Evolutionary conservation across 257 asterid species (phyloP).

Genomic region (Cynanchum wilfordii): DNA sequence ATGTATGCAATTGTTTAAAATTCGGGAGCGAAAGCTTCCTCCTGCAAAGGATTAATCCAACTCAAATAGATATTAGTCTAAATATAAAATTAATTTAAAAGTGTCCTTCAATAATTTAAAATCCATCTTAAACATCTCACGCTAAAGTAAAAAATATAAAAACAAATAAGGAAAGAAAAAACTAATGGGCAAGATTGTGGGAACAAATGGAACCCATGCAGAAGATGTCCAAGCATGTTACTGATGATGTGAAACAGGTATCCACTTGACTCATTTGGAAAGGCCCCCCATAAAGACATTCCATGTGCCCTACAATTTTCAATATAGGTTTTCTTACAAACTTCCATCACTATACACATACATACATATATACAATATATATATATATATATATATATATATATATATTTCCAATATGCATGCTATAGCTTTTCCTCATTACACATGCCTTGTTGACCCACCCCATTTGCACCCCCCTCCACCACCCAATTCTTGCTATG

Average conservation of each 20-base stretch:
- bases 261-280: not conserved
- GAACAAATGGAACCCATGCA: conserved; percentile 4
- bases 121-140: too few relatives aligned
- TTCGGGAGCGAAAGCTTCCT: too few relatives aligned
- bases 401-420: not conserved
- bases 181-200: not conserved
- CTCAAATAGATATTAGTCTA: too few relatives aligned
- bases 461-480: too few relatives aligned
- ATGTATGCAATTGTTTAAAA: too few relatives aligned
- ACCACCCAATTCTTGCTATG: too few relatives aligned
- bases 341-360: not conserved
- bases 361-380: too few relatives aligned
- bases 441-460: conserved; percentile 12
- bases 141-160: too few relatives aligned
- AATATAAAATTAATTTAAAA: too few relatives aligned
- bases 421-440: not conserved
- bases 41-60: too few relatives aligned
- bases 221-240: conserved; percentile 19
- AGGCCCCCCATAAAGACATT: conserved; percentile 13
- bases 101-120: too few relatives aligned
- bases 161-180: not conserved
- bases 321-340: not conserved
- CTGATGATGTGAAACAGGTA: conserved; percentile 10
- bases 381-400: too few relatives aligned
- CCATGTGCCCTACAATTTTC: conserved; percentile 20